These are phyloP conservation scores for Apiotrichum porosum DNA, from an alignment of 1,284 basidiomycete species.

Conservation along the genomic window DNA sequence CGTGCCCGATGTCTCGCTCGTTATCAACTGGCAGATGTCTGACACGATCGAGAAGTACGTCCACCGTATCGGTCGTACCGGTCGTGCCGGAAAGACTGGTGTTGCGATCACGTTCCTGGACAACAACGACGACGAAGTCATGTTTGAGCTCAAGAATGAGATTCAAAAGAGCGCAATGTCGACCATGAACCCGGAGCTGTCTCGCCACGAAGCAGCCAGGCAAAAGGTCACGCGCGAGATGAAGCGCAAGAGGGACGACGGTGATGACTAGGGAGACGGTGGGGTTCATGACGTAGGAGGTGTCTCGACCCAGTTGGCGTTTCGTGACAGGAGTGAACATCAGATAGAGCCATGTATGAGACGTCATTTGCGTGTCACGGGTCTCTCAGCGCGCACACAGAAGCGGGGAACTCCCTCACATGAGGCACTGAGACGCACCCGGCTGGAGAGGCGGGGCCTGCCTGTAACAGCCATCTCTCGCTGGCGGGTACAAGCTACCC, in stretches of 20 bases:
- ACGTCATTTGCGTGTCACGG: background rate
- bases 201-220: constrained; percentile 83
- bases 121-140: constrained; percentile 93
- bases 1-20: constrained; percentile 85
- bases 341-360: background rate
- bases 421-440: too few species aligned
- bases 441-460: background rate
- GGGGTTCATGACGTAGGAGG: background rate
- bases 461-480: too few species aligned
- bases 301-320: too few species aligned
- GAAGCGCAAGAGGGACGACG: constrained; percentile 54
- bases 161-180: constrained; percentile 88
- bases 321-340: too few species aligned
- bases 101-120: constrained; percentile 91
- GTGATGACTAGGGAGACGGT: constrained; percentile 5
- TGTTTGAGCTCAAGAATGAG: constrained; percentile 67
- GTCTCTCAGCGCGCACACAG: background rate
- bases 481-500: too few species aligned
- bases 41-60: constrained; percentile 87
- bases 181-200: constrained; percentile 80
- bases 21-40: constrained; percentile 97
- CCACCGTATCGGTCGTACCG: constrained; percentile 96
- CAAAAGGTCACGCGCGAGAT: constrained; percentile 82
- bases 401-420: background rate
- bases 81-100: constrained; percentile 92